Conservation (phyloP, 441 rosid species). For the Adansonia gregorii region DNA sequence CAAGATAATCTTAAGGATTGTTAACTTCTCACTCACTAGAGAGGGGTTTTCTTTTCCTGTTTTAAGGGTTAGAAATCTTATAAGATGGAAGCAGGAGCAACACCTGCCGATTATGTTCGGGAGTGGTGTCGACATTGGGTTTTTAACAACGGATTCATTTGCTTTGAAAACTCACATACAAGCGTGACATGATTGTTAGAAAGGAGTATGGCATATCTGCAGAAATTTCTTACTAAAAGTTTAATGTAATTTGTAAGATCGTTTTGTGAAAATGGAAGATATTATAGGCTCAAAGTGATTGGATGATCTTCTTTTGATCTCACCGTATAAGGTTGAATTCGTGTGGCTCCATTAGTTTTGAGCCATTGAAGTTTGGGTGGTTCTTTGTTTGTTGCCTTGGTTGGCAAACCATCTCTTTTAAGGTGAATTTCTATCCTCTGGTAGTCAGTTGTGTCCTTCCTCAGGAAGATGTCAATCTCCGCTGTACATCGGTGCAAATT, state of each 20-base stretch:
- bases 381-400: neutral
- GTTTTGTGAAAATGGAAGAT: neutral
- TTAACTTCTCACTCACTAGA: neutral
- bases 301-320: neutral
- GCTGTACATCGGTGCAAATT: neutral
- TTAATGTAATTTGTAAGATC: neutral
- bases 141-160: neutral
- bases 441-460: neutral
- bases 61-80: conserved; percentile 13
- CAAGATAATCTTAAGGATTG: neutral
- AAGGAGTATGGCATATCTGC: neutral
- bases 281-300: neutral
- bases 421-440: neutral
- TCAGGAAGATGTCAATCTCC: conserved; percentile 2
- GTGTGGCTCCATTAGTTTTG: neutral
- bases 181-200: neutral
- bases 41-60: neutral
- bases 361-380: conserved; percentile 4
- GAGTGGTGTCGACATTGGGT: neutral
- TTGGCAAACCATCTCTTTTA: neutral
- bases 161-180: neutral
- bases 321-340: conserved; percentile 3
- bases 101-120: neutral
- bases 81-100: neutral
- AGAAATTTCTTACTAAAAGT: neutral